Conservation (phyloP, 2,329 filamentous ascomycete genomes). For the Lojkania enalia region DNA sequence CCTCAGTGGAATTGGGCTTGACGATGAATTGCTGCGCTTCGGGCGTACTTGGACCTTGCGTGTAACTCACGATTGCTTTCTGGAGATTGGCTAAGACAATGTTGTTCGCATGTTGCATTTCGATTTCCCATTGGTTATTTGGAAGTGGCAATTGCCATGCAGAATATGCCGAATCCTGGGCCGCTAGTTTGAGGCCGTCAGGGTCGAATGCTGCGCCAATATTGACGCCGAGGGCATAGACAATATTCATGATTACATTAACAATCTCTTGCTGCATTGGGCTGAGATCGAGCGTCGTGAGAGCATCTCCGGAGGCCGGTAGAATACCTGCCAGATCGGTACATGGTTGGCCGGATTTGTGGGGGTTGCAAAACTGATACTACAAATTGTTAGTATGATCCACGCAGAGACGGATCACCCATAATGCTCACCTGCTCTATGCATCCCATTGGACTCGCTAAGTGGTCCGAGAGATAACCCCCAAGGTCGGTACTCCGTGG, state of each 20-base stretch:
- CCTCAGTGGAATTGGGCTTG: constrained; percentile 3
- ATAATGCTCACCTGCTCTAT: constrained; percentile 9
- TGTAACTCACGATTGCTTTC: constrained; percentile 11
- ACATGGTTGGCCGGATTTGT: constrained; percentile 1
- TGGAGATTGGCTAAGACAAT: constrained; percentile 30
- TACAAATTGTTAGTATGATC: no score
- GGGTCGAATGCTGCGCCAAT: not conserved
- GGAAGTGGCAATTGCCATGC: constrained; percentile 19
- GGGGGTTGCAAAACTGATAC: constrained; percentile 1
- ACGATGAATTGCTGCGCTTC: constrained; percentile 9
- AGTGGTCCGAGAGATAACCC: constrained; percentile 4
- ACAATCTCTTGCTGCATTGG: constrained; percentile 8
- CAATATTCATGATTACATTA: constrained; percentile 3
- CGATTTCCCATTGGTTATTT: constrained; percentile 35
- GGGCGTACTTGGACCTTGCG: constrained; percentile 1
- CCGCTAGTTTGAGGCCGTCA: not conserved
- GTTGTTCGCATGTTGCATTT: constrained; percentile 31
- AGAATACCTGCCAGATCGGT: constrained; percentile 10
- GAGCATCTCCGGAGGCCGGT: constrained; percentile 9
- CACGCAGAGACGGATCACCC: no score
- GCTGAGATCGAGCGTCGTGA: constrained; percentile 5
- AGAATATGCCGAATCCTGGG: constrained; percentile 2
- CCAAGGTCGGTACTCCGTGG: not conserved
- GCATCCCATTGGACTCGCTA: constrained; percentile 9
- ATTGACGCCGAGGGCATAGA: not conserved